Evolutionary conservation across 306 rosid species (phyloP), one percentile per base, ranked within the genome.

Genomic region (Quercus ilex): DNA sequence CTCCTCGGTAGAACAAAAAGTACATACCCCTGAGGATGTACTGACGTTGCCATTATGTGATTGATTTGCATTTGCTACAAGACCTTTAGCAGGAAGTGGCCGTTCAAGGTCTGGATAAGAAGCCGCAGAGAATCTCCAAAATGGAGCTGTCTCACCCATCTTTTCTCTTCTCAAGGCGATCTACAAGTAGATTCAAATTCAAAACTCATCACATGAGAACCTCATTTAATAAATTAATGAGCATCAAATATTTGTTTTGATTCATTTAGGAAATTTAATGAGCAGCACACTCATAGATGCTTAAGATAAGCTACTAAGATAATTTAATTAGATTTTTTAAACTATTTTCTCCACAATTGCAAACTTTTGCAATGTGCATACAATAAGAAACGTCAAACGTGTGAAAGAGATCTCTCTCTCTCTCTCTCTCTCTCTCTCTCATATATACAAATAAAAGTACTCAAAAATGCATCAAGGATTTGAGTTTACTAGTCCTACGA

Each of bases 81-180:
- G 20, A 63, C 55, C 75, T 57, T 78, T 74, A 82, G 58, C 73
- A 41, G 87, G 43, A 21, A 71, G 59, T 21, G 80, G 15, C 10
- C 59, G 83, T 80, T 89, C 84, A 58, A 89, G 90, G 82, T 89
- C 92, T 11, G 92, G 92, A 84, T 89, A 89, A 69, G 90, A 89
- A 55, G 88, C 82, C 6, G 92, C 83, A 46, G 84, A 89, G 80
- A 86, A 86, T 69, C 88, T 80, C 92, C 92, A 89, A 83, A 89
- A 89, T n/a, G 92, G 90, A 86, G 90, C 92, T 13, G 87, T 77
- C 77, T 82, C 88, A 9, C 90, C 92, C 88, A 86, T 79, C 83
- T 84, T 82, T 83, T 89, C 90, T 76, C 92, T 78, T 74, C 92
- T 83, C 77, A 86, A 78, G 63, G 90, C 92, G 68, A 89, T 89